A percentile compares a stretch with the other conserved stretches of the same genome.
phyloP scores from a whole-genome alignment of 768 basidiomycete genomes.

The Mrakia frigida region DNA sequence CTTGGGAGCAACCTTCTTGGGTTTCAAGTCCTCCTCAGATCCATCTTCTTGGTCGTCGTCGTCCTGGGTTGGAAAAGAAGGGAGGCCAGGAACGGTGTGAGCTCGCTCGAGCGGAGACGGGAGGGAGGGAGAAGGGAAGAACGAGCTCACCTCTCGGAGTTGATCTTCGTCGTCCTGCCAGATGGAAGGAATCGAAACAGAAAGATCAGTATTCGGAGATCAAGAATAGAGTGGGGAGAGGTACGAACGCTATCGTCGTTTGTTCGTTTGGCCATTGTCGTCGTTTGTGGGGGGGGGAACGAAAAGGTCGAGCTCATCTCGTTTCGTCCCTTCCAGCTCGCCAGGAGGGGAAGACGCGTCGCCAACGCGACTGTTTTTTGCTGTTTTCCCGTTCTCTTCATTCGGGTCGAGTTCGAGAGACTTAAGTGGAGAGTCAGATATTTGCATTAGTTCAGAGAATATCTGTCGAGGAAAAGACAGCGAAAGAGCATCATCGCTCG shows the following conservation, averaged over 20 bases:
- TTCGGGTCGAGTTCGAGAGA: not conserved
- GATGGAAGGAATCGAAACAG: not conserved
- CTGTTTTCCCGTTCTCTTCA: not conserved
- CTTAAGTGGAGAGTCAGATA: too few species aligned
- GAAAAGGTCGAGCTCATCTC: not conserved
- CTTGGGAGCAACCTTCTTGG: not conserved
- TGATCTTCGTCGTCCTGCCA: conserved; percentile 5
- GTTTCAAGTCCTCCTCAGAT: conserved; percentile 1
- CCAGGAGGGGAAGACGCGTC: not conserved
- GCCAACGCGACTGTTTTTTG: not conserved
- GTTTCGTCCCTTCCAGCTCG: not conserved
- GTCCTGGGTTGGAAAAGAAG: not conserved
- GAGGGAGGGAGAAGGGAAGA: too few species aligned
- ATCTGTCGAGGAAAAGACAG: not conserved
- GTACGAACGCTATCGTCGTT: not conserved
- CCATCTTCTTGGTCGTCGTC: not conserved
- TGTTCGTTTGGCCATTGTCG: conserved; percentile 8
- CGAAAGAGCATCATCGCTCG: not conserved
- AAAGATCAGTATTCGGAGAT: not conserved
- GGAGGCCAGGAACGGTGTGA: not conserved
- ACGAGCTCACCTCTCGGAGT: not conserved
- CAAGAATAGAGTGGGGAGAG: too few species aligned
- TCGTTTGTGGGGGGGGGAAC: not conserved
- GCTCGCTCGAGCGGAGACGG: not conserved
- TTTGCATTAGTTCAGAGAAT: not conserved